Conservation (phyloP, 208 protist species). For the Acanthamoeba polyphaga region DNA sequence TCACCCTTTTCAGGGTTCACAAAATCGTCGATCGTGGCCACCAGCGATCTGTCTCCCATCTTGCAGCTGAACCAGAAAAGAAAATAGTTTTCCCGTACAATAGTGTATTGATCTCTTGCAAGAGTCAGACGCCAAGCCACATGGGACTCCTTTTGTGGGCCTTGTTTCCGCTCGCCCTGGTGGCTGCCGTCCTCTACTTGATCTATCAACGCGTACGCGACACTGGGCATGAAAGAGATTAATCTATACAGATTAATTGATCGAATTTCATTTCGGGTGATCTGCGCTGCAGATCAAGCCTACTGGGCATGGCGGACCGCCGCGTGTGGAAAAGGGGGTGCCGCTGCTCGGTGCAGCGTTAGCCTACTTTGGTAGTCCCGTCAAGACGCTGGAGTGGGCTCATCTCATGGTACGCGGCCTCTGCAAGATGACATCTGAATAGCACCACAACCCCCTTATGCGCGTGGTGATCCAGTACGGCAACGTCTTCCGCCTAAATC, state of each 20-base stretch:
- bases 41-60: constrained; percentile 41
- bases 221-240: no score
- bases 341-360: constrained; percentile 23
- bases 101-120: background rate
- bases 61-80: background rate
- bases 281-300: constrained; percentile 8
- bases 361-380: background rate
- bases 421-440: background rate
- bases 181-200: background rate
- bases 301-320: background rate
- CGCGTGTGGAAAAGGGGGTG: background rate
- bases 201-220: background rate
- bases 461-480: background rate
- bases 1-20: constrained; percentile 32
- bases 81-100: background rate
- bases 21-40: constrained; percentile 44
- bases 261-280: background rate
- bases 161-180: background rate
- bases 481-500: constrained; percentile 25
- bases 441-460: background rate
- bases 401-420: constrained; percentile 29
- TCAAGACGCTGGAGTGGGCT: constrained; percentile 15
- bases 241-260: background rate
- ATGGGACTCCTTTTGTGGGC: background rate
- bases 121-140: no score